phyloP scores from a whole-genome alignment of 768 basidiomycete genomes.

The Suillus ampliporus region DNA sequence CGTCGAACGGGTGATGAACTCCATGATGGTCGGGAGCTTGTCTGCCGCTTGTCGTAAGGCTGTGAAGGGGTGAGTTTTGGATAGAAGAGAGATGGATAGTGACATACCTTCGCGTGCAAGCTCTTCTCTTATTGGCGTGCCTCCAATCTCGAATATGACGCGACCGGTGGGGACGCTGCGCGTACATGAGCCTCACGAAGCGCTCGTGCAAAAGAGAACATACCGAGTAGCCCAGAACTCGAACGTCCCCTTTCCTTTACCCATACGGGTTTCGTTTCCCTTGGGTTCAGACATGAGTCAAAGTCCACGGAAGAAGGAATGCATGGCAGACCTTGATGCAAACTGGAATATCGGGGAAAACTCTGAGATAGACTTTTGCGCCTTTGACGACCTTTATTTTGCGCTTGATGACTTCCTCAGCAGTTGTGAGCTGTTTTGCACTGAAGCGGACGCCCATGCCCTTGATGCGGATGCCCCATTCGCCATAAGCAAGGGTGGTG shows the following conservation, averaged over 20 bases:
- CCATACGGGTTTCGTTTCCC: constrained; percentile 99
- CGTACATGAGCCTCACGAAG: constrained; percentile 1
- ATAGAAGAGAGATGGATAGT: no score
- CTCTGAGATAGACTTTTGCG: constrained; percentile 52
- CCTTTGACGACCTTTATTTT: constrained; percentile 92
- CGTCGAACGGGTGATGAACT: constrained; percentile 75
- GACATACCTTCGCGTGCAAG: no score
- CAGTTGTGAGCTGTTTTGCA: constrained; percentile 86
- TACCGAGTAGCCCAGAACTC: constrained; percentile 94
- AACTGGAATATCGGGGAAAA: constrained; percentile 97
- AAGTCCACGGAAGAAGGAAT: constrained; percentile 34
- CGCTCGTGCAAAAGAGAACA: no score
- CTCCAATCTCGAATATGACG: constrained; percentile 94
- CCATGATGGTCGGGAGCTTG: constrained; percentile 87
- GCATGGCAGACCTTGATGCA: no score
- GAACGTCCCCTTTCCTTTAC: constrained; percentile 98
- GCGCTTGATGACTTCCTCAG: constrained; percentile 85
- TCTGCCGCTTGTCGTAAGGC: constrained; percentile 85
- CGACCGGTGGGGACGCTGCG: constrained; percentile 85
- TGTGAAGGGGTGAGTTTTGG: no score
- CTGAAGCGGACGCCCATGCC: constrained; percentile 80
- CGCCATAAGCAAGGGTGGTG: constrained; percentile 89
- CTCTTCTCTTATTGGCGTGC: no score
- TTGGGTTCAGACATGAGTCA: constrained; percentile 32
- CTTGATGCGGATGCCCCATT: constrained; percentile 91